A percentile compares a stretch with the other conserved stretches of the same genome.
Conservation (phyloP, 2,329 filamentous ascomycete genomes). For the Arthrocladium fulminans region DNA sequence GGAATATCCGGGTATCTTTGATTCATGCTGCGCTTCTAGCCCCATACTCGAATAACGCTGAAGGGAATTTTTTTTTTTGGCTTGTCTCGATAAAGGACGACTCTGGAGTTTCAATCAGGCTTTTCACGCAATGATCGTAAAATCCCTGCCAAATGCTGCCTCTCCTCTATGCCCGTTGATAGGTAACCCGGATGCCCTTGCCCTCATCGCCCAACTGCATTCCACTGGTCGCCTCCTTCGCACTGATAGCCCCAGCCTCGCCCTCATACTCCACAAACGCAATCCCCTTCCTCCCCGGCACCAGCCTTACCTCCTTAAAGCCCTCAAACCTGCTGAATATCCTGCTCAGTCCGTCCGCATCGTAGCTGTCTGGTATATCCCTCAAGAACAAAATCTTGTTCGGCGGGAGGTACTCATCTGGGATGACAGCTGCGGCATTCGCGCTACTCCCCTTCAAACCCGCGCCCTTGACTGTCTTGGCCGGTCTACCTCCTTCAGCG, state of each 20-base stretch:
- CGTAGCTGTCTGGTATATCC: conserved; percentile 80
- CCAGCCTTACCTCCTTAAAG: conserved; percentile 83
- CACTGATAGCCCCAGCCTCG: conserved; percentile 79
- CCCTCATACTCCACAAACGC: conserved; percentile 95
- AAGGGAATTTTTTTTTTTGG: conserved; percentile 6
- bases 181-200: conserved; percentile 86
- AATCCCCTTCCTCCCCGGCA: conserved; percentile 77
- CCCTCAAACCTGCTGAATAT: conserved; percentile 88
- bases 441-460: conserved; percentile 70
- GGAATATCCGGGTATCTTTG: neutral
- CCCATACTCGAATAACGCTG: neutral
- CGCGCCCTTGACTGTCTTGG: conserved; percentile 60
- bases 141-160: too few species aligned
- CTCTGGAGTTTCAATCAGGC: too few species aligned
- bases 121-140: too few species aligned
- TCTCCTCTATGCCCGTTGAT: conserved; percentile 67
- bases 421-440: conserved; percentile 62
- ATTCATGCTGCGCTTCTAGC: conserved; percentile 3
- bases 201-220: conserved; percentile 67
- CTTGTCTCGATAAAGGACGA: neutral
- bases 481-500: conserved; percentile 27
- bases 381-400: conserved; percentile 96
- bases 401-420: conserved; percentile 95
- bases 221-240: conserved; percentile 85
- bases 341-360: conserved; percentile 65